phyloP scores from a whole-genome alignment of 768 basidiomycete species.

The Leccinum disarticulatum region DNA sequence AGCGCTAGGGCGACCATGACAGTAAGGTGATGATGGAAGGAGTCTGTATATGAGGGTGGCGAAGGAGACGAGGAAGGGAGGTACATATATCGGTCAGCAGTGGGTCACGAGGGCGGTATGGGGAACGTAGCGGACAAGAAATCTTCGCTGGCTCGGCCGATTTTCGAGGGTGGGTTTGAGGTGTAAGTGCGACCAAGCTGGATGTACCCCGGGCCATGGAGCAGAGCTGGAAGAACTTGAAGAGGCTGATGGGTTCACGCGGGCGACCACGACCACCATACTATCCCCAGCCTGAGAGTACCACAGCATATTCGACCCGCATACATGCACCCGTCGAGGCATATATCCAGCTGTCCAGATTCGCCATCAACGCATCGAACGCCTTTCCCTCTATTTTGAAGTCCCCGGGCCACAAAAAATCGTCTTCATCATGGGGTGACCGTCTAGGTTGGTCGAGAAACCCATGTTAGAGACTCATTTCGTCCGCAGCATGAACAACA shows the following conservation, averaged over 20 bases:
- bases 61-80: slow-evolving; percentile 16
- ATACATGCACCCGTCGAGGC: slow-evolving; percentile 66
- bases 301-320: slow-evolving; percentile 53
- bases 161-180: slow-evolving; percentile 18
- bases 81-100: too few species aligned
- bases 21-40: slow-evolving; percentile 29
- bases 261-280: too few species aligned
- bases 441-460: not conserved
- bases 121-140: slow-evolving; percentile 43
- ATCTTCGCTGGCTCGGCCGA: slow-evolving; percentile 46
- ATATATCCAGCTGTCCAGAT: slow-evolving; percentile 70
- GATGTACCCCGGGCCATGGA: slow-evolving; percentile 41
- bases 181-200: not conserved
- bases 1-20: slow-evolving; percentile 16
- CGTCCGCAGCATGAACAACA: slow-evolving; percentile 53
- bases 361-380: slow-evolving; percentile 50
- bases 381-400: slow-evolving; percentile 78
- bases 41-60: slow-evolving; percentile 40
- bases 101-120: slow-evolving; percentile 42
- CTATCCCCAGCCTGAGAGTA: too few species aligned
- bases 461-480: slow-evolving; percentile 7
- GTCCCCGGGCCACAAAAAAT: slow-evolving; percentile 65
- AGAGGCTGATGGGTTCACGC: slow-evolving; percentile 42
- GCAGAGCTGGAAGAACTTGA: slow-evolving; percentile 41
- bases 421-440: slow-evolving; percentile 74